Evolutionary conservation across 768 basidiomycete genomes (phyloP).

Genomic region (Suillus sp.): DNA sequence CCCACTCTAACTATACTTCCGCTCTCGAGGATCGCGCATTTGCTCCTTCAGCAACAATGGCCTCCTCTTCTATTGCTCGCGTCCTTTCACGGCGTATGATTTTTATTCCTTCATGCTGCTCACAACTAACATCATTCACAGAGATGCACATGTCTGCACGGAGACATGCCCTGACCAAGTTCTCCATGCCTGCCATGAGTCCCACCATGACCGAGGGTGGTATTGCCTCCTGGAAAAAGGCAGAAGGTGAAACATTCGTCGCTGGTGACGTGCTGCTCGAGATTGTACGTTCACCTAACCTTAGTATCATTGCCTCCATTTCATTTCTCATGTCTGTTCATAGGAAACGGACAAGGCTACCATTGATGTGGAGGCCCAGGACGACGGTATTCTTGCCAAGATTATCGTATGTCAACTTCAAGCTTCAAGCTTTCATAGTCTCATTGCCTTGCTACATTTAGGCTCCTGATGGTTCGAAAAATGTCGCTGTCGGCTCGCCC

Average conservation of each 20-base stretch:
- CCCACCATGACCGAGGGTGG: constrained; percentile 99
- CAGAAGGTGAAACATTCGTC: constrained; percentile 88
- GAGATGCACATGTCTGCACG: constrained; percentile 84
- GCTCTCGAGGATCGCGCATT: constrained; percentile 24
- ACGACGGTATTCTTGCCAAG: constrained; percentile 95
- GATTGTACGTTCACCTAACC: constrained; percentile 60
- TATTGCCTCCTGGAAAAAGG: constrained; percentile 96
- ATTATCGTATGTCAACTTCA: constrained; percentile 71
- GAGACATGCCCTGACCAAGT: constrained; percentile 78
- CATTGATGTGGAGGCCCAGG: constrained; percentile 99
- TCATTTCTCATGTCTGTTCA: constrained; percentile 16
- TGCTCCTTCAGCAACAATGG: constrained; percentile 46
- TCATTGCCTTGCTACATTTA: constrained; percentile 33
- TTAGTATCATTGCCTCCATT: constrained; percentile 11
- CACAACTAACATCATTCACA: constrained; percentile 31
- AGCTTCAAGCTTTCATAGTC: background rate
- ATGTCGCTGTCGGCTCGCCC: constrained; percentile 79
- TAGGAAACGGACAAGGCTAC: constrained; percentile 99
- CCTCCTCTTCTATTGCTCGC: constrained; percentile 59
- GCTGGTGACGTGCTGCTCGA: constrained; percentile 95
- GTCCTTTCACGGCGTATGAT: constrained; percentile 65
- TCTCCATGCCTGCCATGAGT: constrained; percentile 98
- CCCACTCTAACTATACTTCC: constrained; percentile 19
- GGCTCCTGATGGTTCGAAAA: constrained; percentile 85
- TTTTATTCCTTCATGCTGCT: constrained; percentile 8